A percentile compares a stretch with the other conserved stretches of the same genome.
Evolutionary conservation across 2,329 filamentous ascomycete species (phyloP).

Genomic region (Beauveria varroae): DNA sequence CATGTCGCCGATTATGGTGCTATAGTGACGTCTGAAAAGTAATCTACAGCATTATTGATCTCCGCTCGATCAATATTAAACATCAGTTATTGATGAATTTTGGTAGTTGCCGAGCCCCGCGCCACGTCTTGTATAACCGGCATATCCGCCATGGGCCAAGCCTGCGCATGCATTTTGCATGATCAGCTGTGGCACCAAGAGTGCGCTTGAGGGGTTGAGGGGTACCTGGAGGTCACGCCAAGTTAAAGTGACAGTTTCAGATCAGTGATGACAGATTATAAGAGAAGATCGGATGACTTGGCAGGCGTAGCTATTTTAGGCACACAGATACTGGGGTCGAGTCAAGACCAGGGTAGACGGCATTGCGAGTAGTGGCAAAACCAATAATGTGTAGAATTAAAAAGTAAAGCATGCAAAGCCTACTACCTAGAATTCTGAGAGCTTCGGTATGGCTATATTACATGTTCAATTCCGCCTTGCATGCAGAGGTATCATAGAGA

Average conservation of each 20-base stretch:
- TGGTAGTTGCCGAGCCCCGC: too few species aligned
- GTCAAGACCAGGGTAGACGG: too few species aligned
- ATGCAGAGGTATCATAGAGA: neutral
- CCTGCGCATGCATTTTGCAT: neutral
- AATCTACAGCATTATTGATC: too few species aligned
- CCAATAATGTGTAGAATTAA: neutral
- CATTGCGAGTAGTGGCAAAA: neutral
- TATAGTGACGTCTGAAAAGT: too few species aligned
- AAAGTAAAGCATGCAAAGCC: neutral
- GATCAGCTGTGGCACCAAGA: neutral
- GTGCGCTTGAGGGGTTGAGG: neutral
- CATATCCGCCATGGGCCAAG: too few species aligned
- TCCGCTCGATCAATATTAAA: too few species aligned
- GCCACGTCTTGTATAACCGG: too few species aligned
- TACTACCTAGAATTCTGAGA: neutral
- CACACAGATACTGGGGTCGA: too few species aligned
- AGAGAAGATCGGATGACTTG: neutral
- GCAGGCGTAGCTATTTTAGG: neutral
- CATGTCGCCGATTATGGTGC: too few species aligned
- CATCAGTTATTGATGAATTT: too few species aligned
- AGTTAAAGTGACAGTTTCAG: neutral
- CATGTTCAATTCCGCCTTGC: conserved; percentile 1
- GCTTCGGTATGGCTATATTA: neutral
- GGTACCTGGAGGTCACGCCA: neutral
- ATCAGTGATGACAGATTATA: neutral